phyloP scores from a whole-genome alignment of 768 basidiomycete genomes.

The Lactarius quietus region DNA sequence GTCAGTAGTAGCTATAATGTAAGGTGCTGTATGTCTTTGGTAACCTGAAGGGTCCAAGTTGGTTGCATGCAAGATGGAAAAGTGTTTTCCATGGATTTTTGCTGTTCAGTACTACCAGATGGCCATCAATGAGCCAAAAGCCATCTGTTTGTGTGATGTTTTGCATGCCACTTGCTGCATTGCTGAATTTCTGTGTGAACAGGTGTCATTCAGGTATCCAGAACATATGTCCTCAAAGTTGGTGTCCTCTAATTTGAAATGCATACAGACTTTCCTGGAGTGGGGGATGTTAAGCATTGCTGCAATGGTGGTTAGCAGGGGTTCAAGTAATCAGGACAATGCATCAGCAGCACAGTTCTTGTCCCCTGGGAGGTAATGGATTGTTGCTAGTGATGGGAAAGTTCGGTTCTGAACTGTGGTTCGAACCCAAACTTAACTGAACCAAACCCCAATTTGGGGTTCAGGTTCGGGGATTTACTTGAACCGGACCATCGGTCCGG shows the following conservation, averaged over 20 bases:
- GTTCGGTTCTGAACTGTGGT: no score
- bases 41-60: background rate
- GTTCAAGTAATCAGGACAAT: constrained; percentile 29
- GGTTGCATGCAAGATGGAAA: no score
- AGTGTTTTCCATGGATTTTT: background rate
- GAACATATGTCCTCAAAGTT: background rate
- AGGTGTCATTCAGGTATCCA: background rate
- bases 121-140: no score
- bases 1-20: constrained; percentile 20
- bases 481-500: no score
- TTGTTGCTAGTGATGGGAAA: no score
- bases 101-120: background rate
- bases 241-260: background rate
- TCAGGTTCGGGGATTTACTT: no score
- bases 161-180: background rate
- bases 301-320: constrained; percentile 24
- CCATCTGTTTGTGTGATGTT: background rate
- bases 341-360: constrained; percentile 32
- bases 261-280: constrained; percentile 8
- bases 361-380: constrained; percentile 31
- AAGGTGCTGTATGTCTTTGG: background rate
- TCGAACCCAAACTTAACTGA: no score
- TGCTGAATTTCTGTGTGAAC: background rate
- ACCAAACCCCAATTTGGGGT: no score
- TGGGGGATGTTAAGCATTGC: background rate